These are phyloP conservation scores for Trichoderma cornu-damae DNA, from an alignment of 2,329 filamentous ascomycete genomes.

Conservation along the genomic window DNA sequence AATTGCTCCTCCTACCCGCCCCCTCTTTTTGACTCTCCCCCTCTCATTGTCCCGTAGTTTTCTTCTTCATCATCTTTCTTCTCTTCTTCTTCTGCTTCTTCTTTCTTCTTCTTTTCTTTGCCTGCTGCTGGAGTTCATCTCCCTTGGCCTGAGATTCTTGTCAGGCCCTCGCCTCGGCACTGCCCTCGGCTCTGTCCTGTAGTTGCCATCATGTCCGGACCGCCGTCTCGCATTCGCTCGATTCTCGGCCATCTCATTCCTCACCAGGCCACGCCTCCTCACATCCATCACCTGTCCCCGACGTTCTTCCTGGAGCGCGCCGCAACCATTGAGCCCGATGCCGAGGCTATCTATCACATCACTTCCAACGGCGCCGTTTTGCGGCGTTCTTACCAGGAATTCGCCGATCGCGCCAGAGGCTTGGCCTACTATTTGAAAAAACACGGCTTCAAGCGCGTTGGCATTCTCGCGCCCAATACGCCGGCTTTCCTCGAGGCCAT, in stretches of 20 bases:
- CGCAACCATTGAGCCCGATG: slow-evolving; percentile 80
- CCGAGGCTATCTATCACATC: slow-evolving; percentile 77
- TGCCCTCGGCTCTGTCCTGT: neutral
- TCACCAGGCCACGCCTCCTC: slow-evolving; percentile 38
- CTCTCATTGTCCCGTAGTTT: too few species aligned
- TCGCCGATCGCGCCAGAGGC: slow-evolving; percentile 79
- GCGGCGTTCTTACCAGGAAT: slow-evolving; percentile 71
- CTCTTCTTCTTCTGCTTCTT: neutral
- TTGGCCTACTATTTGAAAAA: slow-evolving; percentile 82
- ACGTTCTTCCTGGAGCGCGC: slow-evolving; percentile 84
- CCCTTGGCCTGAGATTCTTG: neutral
- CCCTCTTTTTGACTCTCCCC: neutral
- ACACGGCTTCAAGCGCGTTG: slow-evolving; percentile 68
- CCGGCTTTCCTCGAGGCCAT: slow-evolving; percentile 89
- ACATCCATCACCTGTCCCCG: slow-evolving; percentile 76
- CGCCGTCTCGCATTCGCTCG: slow-evolving; percentile 55
- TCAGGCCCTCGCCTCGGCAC: neutral
- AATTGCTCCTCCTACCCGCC: neutral
- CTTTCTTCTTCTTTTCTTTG: neutral
- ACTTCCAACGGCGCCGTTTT: slow-evolving; percentile 71
- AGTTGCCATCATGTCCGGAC: slow-evolving; percentile 54
- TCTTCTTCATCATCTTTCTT: too few species aligned
- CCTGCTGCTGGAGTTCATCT: neutral
- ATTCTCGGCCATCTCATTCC: slow-evolving; percentile 49
- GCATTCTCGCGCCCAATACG: slow-evolving; percentile 86